Evolutionary conservation across 352 stramenopile genomes (phyloP), one percentile per base, ranked within the genome.

Genomic region (Phytophthora vignae): DNA sequence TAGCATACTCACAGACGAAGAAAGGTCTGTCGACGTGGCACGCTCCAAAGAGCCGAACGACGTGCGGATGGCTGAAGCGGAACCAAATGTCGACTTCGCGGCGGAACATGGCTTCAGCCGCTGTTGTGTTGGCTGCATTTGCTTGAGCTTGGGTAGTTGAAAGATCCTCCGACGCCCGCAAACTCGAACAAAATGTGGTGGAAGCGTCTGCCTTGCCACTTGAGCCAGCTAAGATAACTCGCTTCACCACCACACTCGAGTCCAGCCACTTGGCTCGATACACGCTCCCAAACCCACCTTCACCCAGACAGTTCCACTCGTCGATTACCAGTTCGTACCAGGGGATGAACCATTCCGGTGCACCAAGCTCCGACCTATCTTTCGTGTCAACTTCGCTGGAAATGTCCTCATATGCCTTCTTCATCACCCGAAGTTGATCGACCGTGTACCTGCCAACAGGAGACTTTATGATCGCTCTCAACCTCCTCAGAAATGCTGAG

Each of bases 231-330:
- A 50, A 22, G n/a, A n/a, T 50, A 10, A 50, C 15, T 19, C 44
- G 44, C 15, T 50, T 50, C 17, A 50, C 44, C 44, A 50, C 44
- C 3, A 50, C 44, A n/a, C 22, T 17, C 9, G 44, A 50, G 44
- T 50, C 44, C 15, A 50, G 5, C 44, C 44, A 50, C 15, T 50
- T 50, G 15, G 17, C 44, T 12, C 5, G 44, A 22, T 22, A 50
- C n/a, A 50, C 44, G n/a, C 44, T 50, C 44, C 44, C 44, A 25
- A 22, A 50, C 15, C 44, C 44, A 50, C 44, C 44, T 50, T 50
- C 15, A 1, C 44, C 44, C 1, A 50, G 44, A 50, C 15, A 50
- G 15, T 4, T 9, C 15, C 1, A 22, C 17, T 50, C n/a, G n/a
- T 50, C 44, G 19, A 50, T 22, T 22, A 50, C n/a, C 17, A 50